Conservation (phyloP, 1,284 basidiomycete species). For the Coniferiporia weirii region DNA sequence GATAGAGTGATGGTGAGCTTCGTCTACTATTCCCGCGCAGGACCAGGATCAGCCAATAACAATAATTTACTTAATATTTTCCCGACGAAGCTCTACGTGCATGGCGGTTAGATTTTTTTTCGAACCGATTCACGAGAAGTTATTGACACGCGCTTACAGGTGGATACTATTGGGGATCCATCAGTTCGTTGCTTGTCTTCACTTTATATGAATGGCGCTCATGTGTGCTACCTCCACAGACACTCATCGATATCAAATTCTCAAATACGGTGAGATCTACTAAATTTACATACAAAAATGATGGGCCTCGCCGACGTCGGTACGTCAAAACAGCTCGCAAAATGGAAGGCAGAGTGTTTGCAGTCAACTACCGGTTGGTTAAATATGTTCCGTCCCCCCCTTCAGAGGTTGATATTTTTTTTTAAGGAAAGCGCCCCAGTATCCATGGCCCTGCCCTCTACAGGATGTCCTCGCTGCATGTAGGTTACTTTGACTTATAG, state of each 20-base stretch:
- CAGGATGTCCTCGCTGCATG: conserved; percentile 79
- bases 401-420: conserved; percentile 29
- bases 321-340: conserved; percentile 49
- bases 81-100: conserved; percentile 56
- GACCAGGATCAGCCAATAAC: neutral
- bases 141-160: conserved; percentile 31
- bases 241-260: conserved; percentile 68
- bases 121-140: neutral
- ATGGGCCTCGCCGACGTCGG: neutral
- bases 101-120: conserved; percentile 45
- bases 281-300: neutral
- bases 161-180: conserved; percentile 63
- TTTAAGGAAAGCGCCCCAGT: conserved; percentile 70
- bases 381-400: neutral
- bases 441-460: conserved; percentile 83
- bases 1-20: conserved; percentile 49
- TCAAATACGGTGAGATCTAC: conserved; percentile 44
- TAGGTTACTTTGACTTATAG: conserved; percentile 25
- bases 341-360: conserved; percentile 64
- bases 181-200: conserved; percentile 37
- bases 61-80: neutral
- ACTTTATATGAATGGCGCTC: conserved; percentile 23
- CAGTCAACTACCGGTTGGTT: conserved; percentile 49
- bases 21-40: neutral
- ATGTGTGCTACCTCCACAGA: conserved; percentile 35